Evolutionary conservation across 106 monocot genomes (phyloP).

Genomic region (Allium sativum): DNA sequence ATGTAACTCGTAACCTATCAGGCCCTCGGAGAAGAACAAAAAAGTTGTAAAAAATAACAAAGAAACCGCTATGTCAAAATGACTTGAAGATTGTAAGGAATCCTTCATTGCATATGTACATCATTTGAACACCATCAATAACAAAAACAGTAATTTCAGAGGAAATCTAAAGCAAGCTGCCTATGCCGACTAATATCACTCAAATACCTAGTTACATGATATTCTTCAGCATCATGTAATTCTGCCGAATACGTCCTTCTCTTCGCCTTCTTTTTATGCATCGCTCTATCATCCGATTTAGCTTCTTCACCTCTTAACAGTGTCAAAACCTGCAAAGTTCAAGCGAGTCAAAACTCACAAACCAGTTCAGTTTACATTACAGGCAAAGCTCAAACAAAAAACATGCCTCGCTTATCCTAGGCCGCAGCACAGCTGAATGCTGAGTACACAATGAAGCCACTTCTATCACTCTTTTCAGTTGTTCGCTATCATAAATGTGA

Average conservation of each 20-base stretch:
- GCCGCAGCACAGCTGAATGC: conserved; percentile 40
- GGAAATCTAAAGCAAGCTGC: conserved; percentile 32
- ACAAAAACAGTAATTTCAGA: too few relatives aligned
- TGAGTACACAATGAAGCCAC: conserved; percentile 47
- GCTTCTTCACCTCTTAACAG: conserved; percentile 29
- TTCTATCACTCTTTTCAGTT: conserved; percentile 19
- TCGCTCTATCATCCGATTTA: not conserved
- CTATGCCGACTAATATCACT: conserved; percentile 41
- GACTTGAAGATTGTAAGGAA: too few relatives aligned
- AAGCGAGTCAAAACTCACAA: not conserved
- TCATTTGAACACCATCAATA: too few relatives aligned
- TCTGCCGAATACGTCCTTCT: conserved; percentile 48
- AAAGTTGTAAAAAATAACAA: too few relatives aligned
- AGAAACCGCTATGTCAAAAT: too few relatives aligned
- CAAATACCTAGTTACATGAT: conserved; percentile 35
- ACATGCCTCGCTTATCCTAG: conserved; percentile 54
- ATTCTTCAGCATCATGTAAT: conserved; percentile 46
- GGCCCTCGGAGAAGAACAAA: too few relatives aligned
- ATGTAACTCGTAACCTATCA: too few relatives aligned
- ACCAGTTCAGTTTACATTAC: not conserved
- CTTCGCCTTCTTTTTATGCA: not conserved
- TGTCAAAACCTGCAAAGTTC: conserved; percentile 10
- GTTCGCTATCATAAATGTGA: conserved; percentile 24
- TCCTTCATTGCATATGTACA: too few relatives aligned
- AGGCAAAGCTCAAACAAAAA: not conserved